Conservation (phyloP, 148 eudicot species). For the Rhododendron williamsianum region DNA sequence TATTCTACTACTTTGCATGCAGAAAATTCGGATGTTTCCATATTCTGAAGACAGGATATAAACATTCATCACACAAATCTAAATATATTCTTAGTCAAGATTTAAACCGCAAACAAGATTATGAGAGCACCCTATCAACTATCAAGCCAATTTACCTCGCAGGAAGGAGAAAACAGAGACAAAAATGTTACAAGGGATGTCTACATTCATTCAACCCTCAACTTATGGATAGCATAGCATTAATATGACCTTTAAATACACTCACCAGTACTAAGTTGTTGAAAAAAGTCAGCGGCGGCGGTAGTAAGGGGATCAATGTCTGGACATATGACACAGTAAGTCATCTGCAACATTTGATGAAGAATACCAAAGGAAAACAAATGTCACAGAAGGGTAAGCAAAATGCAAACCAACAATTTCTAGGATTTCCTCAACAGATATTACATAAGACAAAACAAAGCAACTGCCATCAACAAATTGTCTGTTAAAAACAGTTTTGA, state of each 20-base stretch:
- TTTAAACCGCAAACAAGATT: background rate
- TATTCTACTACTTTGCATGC: background rate
- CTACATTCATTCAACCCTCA: background rate
- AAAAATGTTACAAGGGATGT: background rate
- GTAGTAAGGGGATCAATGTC: slow-evolving; percentile 78
- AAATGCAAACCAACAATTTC: background rate
- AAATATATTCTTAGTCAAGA: background rate
- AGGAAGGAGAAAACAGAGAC: background rate
- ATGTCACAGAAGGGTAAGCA: background rate
- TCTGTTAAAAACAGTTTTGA: background rate
- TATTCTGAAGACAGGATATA: background rate
- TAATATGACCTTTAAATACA: slow-evolving; percentile 5
- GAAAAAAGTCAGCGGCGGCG: slow-evolving; percentile 85
- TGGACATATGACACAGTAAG: slow-evolving; percentile 84
- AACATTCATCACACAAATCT: background rate
- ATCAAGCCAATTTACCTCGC: background rate
- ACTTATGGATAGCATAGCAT: background rate
- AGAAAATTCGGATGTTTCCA: background rate
- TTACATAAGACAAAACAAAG: background rate
- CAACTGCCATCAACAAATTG: background rate
- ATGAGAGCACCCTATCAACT: background rate
- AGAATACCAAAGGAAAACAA: background rate
- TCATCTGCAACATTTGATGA: slow-evolving; percentile 57
- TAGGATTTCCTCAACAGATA: background rate
- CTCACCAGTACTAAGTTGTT: slow-evolving; percentile 91